phyloP scores from a whole-genome alignment of 2,329 filamentous ascomycete genomes.

The Trichophyton equinum region DNA sequence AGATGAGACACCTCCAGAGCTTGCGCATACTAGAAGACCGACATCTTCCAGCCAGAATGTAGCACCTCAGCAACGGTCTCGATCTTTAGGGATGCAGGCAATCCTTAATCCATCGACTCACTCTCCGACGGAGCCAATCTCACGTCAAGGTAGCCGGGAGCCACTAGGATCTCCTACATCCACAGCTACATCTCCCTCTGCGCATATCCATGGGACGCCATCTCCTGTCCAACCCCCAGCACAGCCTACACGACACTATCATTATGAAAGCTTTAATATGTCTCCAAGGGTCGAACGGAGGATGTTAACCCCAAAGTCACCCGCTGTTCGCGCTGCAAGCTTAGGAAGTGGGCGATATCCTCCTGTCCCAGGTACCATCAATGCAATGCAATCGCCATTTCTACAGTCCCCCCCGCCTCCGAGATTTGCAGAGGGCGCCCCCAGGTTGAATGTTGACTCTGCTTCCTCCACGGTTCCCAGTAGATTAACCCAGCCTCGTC shows the following conservation, averaged over 20 bases:
- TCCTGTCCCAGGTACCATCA: slow-evolving; percentile 20
- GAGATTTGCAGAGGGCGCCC: not conserved
- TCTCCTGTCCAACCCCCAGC: slow-evolving; percentile 9
- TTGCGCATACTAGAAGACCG: not conserved
- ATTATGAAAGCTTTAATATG: slow-evolving; percentile 19
- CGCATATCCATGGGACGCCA: slow-evolving; percentile 6
- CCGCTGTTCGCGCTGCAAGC: slow-evolving; percentile 25
- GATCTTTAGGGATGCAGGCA: slow-evolving; percentile 30
- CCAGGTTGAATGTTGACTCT: slow-evolving; percentile 4
- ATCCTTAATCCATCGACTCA: slow-evolving; percentile 29
- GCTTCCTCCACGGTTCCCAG: slow-evolving; percentile 1
- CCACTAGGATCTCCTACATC: slow-evolving; percentile 16
- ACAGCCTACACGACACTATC: slow-evolving; percentile 8
- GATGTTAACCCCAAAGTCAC: slow-evolving; percentile 26
- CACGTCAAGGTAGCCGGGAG: slow-evolving; percentile 17
- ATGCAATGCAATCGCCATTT: slow-evolving; percentile 24
- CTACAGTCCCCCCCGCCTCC: slow-evolving; percentile 22
- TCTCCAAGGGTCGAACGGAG: slow-evolving; percentile 25
- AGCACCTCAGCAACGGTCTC: slow-evolving; percentile 16
- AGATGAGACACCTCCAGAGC: not conserved
- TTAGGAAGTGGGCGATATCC: slow-evolving; percentile 16
- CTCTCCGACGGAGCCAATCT: slow-evolving; percentile 13
- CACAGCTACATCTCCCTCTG: slow-evolving; percentile 8
- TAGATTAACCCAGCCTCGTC: slow-evolving; percentile 7
- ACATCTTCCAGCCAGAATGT: slow-evolving; percentile 6